Evolutionary conservation across 2,329 filamentous ascomycete genomes (phyloP).

Genomic region (Diaporthe ampelina): DNA sequence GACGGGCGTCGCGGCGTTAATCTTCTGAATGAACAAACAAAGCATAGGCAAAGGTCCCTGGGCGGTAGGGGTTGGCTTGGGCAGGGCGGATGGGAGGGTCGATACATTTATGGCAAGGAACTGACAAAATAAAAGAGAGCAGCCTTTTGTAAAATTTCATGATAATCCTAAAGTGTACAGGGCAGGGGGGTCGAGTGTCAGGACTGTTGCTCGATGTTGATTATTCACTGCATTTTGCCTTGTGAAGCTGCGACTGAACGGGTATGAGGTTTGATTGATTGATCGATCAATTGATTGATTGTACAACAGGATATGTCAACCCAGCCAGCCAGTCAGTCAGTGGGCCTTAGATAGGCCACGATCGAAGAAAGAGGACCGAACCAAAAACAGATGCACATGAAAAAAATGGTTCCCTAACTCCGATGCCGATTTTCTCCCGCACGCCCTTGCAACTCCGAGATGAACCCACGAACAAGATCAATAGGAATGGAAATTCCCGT

Average conservation of each 20-base stretch:
- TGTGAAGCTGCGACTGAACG: conserved; percentile 6
- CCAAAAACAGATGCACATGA: conserved; percentile 5
- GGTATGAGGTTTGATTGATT: conserved; percentile 20
- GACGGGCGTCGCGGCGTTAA: conserved; percentile 42
- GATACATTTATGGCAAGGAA: conserved; percentile 27
- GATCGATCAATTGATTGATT: conserved; percentile 9
- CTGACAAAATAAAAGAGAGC: conserved; percentile 4
- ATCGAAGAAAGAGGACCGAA: not conserved
- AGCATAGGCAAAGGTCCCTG: conserved; percentile 32
- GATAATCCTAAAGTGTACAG: not conserved
- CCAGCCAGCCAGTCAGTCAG: conserved; percentile 1
- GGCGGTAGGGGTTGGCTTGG: not conserved
- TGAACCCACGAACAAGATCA: conserved; percentile 31
- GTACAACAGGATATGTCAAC: conserved; percentile 22
- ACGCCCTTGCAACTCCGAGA: conserved; percentile 40
- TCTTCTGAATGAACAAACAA: conserved; percentile 16
- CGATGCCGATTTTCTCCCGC: conserved; percentile 39
- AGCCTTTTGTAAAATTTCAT: conserved; percentile 18
- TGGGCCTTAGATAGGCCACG: not conserved
- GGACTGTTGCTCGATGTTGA: not conserved
- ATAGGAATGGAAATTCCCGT: conserved; percentile 3
- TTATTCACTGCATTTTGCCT: not conserved
- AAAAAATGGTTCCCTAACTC: conserved; percentile 34
- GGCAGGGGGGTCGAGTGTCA: too few relatives aligned
- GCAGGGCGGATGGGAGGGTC: conserved; percentile 8